phyloP scores from a whole-genome alignment of 2,329 filamentous ascomycete genomes.

The Cladosporium sphaerospermum region DNA sequence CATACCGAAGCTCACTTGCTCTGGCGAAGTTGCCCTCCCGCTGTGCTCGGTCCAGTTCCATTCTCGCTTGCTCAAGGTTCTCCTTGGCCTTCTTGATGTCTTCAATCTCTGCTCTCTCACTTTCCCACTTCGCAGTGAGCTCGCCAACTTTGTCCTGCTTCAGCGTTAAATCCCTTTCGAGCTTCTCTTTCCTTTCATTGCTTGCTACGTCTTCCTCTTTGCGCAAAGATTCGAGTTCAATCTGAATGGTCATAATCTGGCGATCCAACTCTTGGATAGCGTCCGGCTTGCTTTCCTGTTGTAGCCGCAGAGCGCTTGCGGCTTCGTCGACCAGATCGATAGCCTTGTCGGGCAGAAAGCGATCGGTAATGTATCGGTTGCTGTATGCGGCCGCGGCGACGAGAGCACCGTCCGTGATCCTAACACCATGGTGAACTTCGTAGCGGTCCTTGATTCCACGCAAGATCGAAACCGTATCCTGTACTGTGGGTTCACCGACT shows the following conservation, averaged over 20 bases:
- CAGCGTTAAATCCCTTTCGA: constrained; percentile 68
- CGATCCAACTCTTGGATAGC: constrained; percentile 88
- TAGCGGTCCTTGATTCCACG: constrained; percentile 97
- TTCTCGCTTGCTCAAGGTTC: constrained; percentile 76
- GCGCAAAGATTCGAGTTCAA: constrained; percentile 86
- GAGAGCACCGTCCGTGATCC: constrained; percentile 85
- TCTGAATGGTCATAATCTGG: constrained; percentile 95
- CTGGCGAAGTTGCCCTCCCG: constrained; percentile 80
- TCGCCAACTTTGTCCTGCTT: constrained; percentile 70
- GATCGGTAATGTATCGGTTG: constrained; percentile 93
- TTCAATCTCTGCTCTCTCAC: constrained; percentile 79
- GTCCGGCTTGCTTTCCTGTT: constrained; percentile 96
- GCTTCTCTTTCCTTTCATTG: constrained; percentile 77
- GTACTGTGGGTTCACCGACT: constrained; percentile 84
- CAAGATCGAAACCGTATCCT: constrained; percentile 90
- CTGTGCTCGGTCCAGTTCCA: constrained; percentile 83
- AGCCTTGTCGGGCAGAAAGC: constrained; percentile 92
- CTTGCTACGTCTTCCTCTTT: constrained; percentile 92
- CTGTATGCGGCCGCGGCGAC: constrained; percentile 88
- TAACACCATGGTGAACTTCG: constrained; percentile 92
- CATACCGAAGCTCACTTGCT: constrained; percentile 86
- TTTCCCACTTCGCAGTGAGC: constrained; percentile 81
- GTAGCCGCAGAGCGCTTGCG: constrained; percentile 78
- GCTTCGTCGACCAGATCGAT: constrained; percentile 97
- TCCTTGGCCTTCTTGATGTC: constrained; percentile 80